Base-by-base conservation (phyloP, 768 basidiomycete genomes). In the Boletus rufocinnamomeus region DNA sequence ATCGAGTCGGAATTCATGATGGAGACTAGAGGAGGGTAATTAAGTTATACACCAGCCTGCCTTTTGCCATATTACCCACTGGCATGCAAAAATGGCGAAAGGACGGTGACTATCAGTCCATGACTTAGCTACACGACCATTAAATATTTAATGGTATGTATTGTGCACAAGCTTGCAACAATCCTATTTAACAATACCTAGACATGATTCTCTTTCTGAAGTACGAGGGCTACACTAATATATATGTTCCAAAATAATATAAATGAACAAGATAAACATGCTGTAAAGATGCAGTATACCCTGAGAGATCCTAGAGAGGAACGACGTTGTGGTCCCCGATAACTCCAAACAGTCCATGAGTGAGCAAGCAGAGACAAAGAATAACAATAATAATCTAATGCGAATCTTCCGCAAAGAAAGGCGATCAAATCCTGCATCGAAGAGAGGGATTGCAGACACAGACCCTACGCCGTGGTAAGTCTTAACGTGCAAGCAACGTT, bases 201-300 rank as follows among this genome's bases (percentile, higher is more conserved):
- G 40, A 58, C 59, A 52, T 3, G 34, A 34, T 40, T 54, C 32
- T 52, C 45, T 27, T 56, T 61, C 40, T 32, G 35, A 13, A 54
- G 52, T 55, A 72, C 61, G 59, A 56, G 50, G 63, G 54, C 35
- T 72, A 72, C 70, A 72, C 65, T 72, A 72, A 51, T 58, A 46
- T 66, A 72, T 59, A 60, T 65, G 68, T 63, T 74, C 70, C 70
- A 74, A 72, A 72, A 72, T 72, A 72, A 66, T 27, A 72, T 72
- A 74, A 74, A 70, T 72, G 72, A 68, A 62, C 72, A 72, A 74
- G 70, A 72, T 70, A 72, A 74, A 70, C 72, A 70, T 64, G 70
- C 56, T 51, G 60, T 70, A 56, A 73, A 73, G 43, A 74, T 74
- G 70, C 72, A 66, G 67, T 71, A 61, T 69, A 63, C 66, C 60